Percentiles rank a stretch among this genome's conserved stretches.
Conservation (phyloP, 2,329 filamentous ascomycete species). For the Trichoderma sp. region DNA sequence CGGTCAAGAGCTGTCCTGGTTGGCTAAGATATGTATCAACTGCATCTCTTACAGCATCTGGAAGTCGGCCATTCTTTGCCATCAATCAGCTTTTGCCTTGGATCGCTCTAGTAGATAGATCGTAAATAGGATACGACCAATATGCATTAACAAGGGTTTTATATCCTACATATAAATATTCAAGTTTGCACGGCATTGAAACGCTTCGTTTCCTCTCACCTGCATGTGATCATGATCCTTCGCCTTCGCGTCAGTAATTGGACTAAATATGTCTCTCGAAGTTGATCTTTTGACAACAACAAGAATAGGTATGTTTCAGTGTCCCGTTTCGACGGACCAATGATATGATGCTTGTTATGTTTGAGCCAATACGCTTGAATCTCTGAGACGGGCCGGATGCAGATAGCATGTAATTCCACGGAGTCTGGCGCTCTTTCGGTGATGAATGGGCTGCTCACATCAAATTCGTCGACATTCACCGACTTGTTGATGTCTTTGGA, state of each 20-base stretch:
- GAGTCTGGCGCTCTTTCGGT: not conserved
- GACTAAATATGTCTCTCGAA: not conserved
- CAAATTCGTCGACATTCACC: not conserved
- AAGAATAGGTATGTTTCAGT: not conserved
- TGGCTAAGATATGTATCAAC: not conserved
- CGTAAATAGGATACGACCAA: slow-evolving; percentile 1
- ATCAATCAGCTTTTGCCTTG: not conserved
- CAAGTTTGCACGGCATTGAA: not conserved
- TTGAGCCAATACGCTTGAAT: not conserved
- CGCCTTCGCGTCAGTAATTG: not conserved
- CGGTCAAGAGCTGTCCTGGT: not conserved
- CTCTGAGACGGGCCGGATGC: not conserved
- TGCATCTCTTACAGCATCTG: not conserved
- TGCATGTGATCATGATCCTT: not conserved
- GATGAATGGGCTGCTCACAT: not conserved
- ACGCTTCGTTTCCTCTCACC: not conserved
- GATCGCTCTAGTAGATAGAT: not conserved
- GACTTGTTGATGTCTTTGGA: not conserved
- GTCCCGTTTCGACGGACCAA: not conserved
- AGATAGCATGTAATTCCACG: not conserved
- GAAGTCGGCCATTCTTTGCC: not conserved
- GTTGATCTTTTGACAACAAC: not conserved
- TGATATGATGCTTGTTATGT: not conserved
- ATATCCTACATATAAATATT: too few relatives aligned
- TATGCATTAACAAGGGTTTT: not conserved